These are phyloP conservation scores for Pythium sp. DNA, from an alignment of 352 stramenopile genomes.

Conservation along the genomic window DNA sequence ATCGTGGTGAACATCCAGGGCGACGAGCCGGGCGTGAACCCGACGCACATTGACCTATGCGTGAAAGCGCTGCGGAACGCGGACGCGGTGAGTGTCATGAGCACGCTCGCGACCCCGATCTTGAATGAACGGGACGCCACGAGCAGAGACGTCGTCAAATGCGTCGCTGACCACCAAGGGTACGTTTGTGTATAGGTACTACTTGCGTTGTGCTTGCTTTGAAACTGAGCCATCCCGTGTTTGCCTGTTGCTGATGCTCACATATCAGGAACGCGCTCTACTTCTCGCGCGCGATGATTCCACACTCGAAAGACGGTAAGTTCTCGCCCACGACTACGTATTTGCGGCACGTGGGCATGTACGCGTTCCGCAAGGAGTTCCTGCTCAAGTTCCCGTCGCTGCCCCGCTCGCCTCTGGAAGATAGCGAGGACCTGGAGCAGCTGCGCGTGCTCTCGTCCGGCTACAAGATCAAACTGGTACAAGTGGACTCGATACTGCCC, in stretches of 20 bases:
- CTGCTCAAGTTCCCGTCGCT: constrained; percentile 67
- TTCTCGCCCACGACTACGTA: constrained; percentile 55
- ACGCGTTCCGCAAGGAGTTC: constrained; percentile 77
- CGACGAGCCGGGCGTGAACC: constrained; percentile 80
- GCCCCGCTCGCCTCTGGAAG: constrained; percentile 47
- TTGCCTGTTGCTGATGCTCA: background rate
- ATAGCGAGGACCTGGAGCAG: constrained; percentile 79
- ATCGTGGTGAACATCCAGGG: constrained; percentile 85
- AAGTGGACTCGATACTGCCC: constrained; percentile 56
- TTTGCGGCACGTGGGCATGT: constrained; percentile 77
- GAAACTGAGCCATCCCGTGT: background rate
- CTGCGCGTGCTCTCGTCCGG: constrained; percentile 79
- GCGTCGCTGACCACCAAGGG: constrained; percentile 57
- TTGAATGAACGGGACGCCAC: constrained; percentile 45
- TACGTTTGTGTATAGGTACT: constrained; percentile 15
- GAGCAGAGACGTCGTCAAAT: constrained; percentile 78
- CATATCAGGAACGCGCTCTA: constrained; percentile 69
- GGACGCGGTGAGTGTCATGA: constrained; percentile 62
- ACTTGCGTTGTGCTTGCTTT: background rate
- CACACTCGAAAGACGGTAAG: constrained; percentile 59
- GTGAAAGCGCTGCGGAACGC: constrained; percentile 47
- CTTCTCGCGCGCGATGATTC: constrained; percentile 81
- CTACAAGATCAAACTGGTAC: constrained; percentile 65
- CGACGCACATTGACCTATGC: constrained; percentile 70
- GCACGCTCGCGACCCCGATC: constrained; percentile 72